These are phyloP conservation scores for Chenopodium suecicum DNA, from an alignment of 148 eudicot species.

Conservation along the genomic window DNA sequence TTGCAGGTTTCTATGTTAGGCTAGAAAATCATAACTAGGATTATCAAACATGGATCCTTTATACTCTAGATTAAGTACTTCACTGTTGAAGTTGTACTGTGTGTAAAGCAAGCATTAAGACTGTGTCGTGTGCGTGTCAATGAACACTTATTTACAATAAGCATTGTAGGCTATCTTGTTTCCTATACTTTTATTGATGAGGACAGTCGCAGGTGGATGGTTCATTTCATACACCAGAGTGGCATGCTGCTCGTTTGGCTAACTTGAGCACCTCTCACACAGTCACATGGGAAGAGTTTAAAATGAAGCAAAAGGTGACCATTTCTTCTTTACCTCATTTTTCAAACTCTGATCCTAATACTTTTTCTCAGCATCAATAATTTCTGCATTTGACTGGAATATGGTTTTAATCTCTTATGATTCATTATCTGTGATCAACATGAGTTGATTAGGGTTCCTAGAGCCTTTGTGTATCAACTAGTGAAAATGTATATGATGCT, in stretches of 20 bases:
- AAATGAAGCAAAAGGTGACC: conserved; percentile 94
- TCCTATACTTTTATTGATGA: conserved; percentile 66
- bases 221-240: conserved; percentile 99
- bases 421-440: neutral
- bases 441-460: neutral
- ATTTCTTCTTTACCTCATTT: conserved; percentile 2
- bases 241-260: conserved; percentile 99
- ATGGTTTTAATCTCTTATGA: neutral
- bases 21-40: neutral
- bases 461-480: neutral
- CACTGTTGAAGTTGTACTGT: neutral
- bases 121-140: neutral
- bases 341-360: neutral
- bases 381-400: neutral
- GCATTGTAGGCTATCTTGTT: neutral
- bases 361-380: neutral
- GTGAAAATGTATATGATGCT: neutral
- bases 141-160: neutral
- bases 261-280: conserved; percentile 95
- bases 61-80: neutral
- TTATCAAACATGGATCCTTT: neutral
- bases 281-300: conserved; percentile 96
- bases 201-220: conserved; percentile 98
- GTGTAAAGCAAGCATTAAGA: conserved; percentile 5
- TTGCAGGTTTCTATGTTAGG: neutral